phyloP scores from a whole-genome alignment of 768 basidiomycete species.

The Auriculariales sp. region DNA sequence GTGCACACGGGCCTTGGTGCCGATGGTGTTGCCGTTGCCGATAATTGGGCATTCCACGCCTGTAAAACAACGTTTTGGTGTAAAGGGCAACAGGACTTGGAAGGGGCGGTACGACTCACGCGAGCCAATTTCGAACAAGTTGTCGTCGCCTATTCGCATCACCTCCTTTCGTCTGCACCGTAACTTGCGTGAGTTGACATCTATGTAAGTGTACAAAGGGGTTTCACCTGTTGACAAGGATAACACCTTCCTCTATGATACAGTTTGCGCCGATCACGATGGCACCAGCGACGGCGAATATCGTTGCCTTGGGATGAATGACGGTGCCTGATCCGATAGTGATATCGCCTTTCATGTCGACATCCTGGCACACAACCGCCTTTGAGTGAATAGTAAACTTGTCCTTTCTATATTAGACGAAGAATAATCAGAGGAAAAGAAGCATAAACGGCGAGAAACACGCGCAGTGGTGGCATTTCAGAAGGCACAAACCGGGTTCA shows the following conservation, averaged over 20 bases:
- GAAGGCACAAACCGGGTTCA: too few relatives aligned
- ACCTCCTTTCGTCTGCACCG: slow-evolving; percentile 53
- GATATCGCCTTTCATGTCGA: slow-evolving; percentile 87
- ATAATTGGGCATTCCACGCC: slow-evolving; percentile 78
- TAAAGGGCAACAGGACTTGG: too few relatives aligned
- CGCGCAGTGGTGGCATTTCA: too few relatives aligned
- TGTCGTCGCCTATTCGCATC: slow-evolving; percentile 88
- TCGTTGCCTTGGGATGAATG: slow-evolving; percentile 87
- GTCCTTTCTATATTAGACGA: too few relatives aligned
- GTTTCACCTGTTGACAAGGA: slow-evolving; percentile 72
- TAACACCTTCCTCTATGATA: slow-evolving; percentile 82
- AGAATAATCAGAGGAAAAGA: too few relatives aligned
- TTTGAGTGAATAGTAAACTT: slow-evolving; percentile 84
- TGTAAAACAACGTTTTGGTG: slow-evolving; percentile 15
- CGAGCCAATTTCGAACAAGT: slow-evolving; percentile 87
- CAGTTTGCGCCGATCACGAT: slow-evolving; percentile 81
- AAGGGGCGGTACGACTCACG: slow-evolving; percentile 37
- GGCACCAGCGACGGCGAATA: slow-evolving; percentile 81
- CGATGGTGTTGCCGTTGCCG: slow-evolving; percentile 77
- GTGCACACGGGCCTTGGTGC: slow-evolving; percentile 70
- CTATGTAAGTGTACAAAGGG: background rate
- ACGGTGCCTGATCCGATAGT: slow-evolving; percentile 83
- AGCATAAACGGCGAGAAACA: too few relatives aligned
- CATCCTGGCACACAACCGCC: slow-evolving; percentile 84
- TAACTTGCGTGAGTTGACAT: background rate